Evolutionary conservation across 177 flowering plant genomes (phyloP), one percentile per base, ranked within the genome.

Genomic region (Vitis hybrid): DNA sequence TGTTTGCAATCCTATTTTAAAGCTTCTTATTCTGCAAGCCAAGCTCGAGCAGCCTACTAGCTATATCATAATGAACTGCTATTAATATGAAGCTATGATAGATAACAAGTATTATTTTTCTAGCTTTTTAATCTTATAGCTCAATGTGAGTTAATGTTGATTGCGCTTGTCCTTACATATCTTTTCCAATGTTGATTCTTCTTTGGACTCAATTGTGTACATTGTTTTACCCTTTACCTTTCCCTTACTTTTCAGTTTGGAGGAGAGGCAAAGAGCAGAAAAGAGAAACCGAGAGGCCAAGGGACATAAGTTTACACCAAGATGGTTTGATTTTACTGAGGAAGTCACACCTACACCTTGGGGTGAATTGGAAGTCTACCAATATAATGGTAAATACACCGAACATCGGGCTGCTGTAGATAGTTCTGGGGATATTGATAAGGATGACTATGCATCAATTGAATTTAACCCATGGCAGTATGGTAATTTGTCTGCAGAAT

Each of bases 401-500:
- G 71, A 80, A 62, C 82, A 86, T 56, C 82, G 85, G 14, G 84
- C 85, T 65, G 70, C 75, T 14, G 57, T 62, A 1, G 86, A 82
- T 72, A 62, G 60, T 68, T 72, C 77, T 0, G 79, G 67, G 34
- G 62, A 26, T 66, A 32, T 70, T 54, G 77, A 79, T 2, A 80
- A 75, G 57, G 77, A 67, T 34, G 82, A 82, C 60, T 56, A 74
- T 56, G 55, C 52, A 59, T 79, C 82, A 40, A 78, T 61, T 0
- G 89, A 88, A 70, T 88, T 88, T 75, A 84, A 86, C 71, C 92
- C 92, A 18, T 88, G 92, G 90, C 89, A 85, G 73, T 88, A 74
- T 65, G 84, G 77, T 52, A 77, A 81, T 57, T 23, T 74, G 60
- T 60, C 74, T 7, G 50, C 74, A 32, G 79, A 78, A 62, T 83